Conservation (phyloP, 768 basidiomycete species). For the Phaeolepiota aurea region DNA sequence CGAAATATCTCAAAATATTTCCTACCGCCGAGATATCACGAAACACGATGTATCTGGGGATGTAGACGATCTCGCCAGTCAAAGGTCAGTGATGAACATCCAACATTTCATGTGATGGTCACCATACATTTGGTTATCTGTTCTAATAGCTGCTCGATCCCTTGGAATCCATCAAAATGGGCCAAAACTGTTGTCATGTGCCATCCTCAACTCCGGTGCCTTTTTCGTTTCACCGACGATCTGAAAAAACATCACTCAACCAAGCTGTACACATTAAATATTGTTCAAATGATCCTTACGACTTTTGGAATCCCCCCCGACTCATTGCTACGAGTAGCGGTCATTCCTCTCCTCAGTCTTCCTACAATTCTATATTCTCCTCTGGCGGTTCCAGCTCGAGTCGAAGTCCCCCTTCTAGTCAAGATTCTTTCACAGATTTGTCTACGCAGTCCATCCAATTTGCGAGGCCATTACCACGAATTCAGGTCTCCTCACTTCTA, state of each 20-base stretch:
- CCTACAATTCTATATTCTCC: constrained; percentile 29
- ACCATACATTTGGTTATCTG: constrained; percentile 5
- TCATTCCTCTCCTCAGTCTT: constrained; percentile 41
- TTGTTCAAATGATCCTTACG: constrained; percentile 7
- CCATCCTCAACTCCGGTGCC: constrained; percentile 15
- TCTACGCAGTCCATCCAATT: constrained; percentile 26
- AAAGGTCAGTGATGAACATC: constrained; percentile 14
- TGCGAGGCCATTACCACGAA: constrained; percentile 36
- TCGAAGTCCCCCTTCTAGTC: constrained; percentile 34
- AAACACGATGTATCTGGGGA: constrained; percentile 9
- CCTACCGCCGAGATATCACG: constrained; percentile 10
- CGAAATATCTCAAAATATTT: neutral
- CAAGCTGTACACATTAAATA: constrained; percentile 13
- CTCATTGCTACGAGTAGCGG: constrained; percentile 26
- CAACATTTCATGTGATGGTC: constrained; percentile 8
- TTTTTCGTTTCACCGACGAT: constrained; percentile 14
- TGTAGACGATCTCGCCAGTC: constrained; percentile 11
- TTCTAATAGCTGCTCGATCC: constrained; percentile 10
- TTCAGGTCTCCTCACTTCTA: constrained; percentile 52
- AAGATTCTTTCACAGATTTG: constrained; percentile 25
- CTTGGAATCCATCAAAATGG: constrained; percentile 10
- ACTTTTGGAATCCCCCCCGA: constrained; percentile 3
- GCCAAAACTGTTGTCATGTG: constrained; percentile 15
- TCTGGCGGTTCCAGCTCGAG: constrained; percentile 28
- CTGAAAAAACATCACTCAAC: constrained; percentile 11